Evolutionary conservation across 192 early-diverging fungal species (phyloP), one percentile per base, ranked within the genome.

Genomic region (Entomortierella chlamydospora): DNA sequence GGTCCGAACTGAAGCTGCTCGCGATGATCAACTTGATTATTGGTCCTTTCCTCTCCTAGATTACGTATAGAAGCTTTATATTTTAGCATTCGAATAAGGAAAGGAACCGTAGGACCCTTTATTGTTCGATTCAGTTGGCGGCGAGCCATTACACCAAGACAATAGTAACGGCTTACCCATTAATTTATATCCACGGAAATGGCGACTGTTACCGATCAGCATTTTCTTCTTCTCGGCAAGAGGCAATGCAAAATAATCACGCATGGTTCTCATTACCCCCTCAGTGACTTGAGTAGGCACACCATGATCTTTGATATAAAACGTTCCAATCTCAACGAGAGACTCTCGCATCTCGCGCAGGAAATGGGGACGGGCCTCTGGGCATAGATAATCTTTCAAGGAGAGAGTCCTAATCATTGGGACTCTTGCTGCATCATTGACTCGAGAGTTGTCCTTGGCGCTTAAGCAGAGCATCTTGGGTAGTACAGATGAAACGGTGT

Each of bases 1-100:
- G 83, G 82, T 34, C 72, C 89, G 51, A 88, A 84, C 57, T 91
- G 88, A 52, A 89, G 82, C 61, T 90, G 87, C 62, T 91, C 90
- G n/a, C 74, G 74, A 23, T 79, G 74, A 41, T 79, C 74, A 20
- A 70, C 56, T 22, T 79, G 47, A 25, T 70, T 70, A 41, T 79
- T 79, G 8, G 74, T 79, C 31, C 69, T 25, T 28, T 79, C 74
- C 7, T 79, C 53, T 5, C 74, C 74, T 79, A 53, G n/a, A 47
- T 29, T 3, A 30, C 22, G 8, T 55, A 18, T 26, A 55, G 2
- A 7, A 55, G 3, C 3, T 29, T 39, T 45, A 26, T 49, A 52
- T 17, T 34, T 20, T 22, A 29, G 51, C n/a, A n/a, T n/a, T n/a
- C n/a, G n/a, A n/a, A n/a, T n/a, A n/a, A n/a, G n/a, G n/a, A n/a